Evolutionary conservation across 768 basidiomycete species (phyloP).

Genomic region (Xerocomellus dryophilus): DNA sequence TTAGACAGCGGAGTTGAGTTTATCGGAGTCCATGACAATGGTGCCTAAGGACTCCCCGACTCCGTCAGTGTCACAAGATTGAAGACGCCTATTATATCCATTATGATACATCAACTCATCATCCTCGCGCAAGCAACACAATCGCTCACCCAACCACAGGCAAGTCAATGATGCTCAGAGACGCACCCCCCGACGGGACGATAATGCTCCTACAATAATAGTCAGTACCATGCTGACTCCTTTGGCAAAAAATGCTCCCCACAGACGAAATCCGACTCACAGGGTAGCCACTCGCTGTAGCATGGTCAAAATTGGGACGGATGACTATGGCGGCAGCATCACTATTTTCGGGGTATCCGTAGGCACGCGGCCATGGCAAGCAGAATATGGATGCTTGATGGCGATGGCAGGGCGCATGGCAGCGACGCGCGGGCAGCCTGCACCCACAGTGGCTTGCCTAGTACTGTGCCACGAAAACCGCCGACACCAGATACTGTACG

Average conservation of each 20-base stretch:
- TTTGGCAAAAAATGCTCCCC: not conserved
- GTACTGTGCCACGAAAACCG: not conserved
- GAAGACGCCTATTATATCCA: no score
- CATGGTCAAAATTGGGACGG: no score
- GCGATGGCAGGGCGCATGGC: not conserved
- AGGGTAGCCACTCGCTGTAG: no score
- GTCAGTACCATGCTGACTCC: not conserved
- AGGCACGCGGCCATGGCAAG: not conserved
- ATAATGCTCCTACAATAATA: not conserved
- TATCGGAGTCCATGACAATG: not conserved
- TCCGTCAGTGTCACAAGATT: no score
- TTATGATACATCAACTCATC: not conserved
- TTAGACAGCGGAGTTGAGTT: not conserved
- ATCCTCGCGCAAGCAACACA: not conserved
- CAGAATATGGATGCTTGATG: not conserved
- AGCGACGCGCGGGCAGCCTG: not conserved
- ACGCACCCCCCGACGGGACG: no score
- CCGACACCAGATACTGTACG: not conserved
- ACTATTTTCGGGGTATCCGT: not conserved
- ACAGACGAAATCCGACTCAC: not conserved
- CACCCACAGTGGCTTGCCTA: not conserved
- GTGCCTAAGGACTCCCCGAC: no score
- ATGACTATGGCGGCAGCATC: not conserved
- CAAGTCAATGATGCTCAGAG: not conserved
- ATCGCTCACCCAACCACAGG: not conserved